phyloP scores from a whole-genome alignment of 2,329 filamentous ascomycete species.

The Phialophora chinensis region DNA sequence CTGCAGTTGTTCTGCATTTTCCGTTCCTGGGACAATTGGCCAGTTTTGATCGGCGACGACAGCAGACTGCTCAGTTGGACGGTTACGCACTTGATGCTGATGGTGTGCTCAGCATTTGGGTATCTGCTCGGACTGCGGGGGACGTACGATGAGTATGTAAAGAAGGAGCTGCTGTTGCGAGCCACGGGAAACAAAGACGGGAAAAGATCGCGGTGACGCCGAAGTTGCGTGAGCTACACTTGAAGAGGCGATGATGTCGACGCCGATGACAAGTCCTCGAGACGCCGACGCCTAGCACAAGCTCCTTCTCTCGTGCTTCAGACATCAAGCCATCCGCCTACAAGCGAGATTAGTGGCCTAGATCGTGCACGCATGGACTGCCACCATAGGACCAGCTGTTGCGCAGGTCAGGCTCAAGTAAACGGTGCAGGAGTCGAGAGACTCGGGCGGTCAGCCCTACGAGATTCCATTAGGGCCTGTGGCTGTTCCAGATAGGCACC shows the following conservation, averaged over 20 bases:
- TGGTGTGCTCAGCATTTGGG: constrained; percentile 15
- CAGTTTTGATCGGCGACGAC: constrained; percentile 28
- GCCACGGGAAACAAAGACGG: background rate
- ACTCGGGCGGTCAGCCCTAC: constrained; percentile 15
- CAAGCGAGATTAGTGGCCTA: constrained; percentile 5
- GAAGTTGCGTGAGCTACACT: background rate
- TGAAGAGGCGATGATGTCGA: background rate
- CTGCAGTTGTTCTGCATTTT: constrained; percentile 33
- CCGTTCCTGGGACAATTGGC: constrained; percentile 31
- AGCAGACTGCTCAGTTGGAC: constrained; percentile 28
- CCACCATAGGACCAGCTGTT: background rate
- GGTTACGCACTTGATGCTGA: constrained; percentile 27
- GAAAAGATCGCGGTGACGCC: constrained; percentile 10
- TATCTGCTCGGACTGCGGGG: constrained; percentile 26
- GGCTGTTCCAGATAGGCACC: background rate
- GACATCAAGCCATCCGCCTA: background rate
- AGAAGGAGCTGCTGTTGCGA: constrained; percentile 5
- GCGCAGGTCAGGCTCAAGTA: background rate
- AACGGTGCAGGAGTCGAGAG: background rate
- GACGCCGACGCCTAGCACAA: background rate
- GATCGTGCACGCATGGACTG: background rate
- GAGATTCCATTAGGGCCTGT: constrained; percentile 3
- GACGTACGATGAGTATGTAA: constrained; percentile 27
- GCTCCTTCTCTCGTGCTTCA: background rate
- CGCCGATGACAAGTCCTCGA: background rate